phyloP scores from a whole-genome alignment of 108 stramenopile species.

The Pseudonitzschia pungens region DNA sequence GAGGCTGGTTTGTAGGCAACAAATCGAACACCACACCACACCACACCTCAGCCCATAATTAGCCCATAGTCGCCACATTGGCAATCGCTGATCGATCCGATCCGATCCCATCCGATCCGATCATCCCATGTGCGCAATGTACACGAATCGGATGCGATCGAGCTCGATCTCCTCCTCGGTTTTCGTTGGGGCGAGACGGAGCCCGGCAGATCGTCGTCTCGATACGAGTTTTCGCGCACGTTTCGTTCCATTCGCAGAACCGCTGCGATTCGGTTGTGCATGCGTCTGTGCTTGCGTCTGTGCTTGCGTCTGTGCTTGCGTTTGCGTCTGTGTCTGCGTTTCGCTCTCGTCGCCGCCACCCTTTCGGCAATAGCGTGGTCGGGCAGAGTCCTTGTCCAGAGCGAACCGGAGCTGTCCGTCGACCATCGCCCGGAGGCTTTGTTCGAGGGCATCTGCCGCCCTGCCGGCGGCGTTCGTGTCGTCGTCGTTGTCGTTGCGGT shows the following conservation, averaged over 20 bases:
- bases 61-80: no score
- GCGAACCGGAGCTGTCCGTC: constrained; percentile 3
- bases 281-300: no score
- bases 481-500: not conserved
- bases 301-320: no score
- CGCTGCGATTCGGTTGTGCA: no score
- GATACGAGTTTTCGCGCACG: not conserved
- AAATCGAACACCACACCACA: no score
- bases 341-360: not conserved
- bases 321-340: no score
- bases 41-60: no score
- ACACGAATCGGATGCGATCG: constrained; percentile 7
- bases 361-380: not conserved
- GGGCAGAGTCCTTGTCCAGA: not conserved
- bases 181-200: not conserved
- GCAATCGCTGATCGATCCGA: no score
- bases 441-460: not conserved
- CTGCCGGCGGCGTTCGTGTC: not conserved
- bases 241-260: not conserved
- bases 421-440: constrained; percentile 1
- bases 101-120: not conserved
- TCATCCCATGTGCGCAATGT: constrained; percentile 14
- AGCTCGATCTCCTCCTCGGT: not conserved
- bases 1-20: no score
- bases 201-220: not conserved